Base-by-base conservation (phyloP, 2,329 filamentous ascomycete genomes). In the Rachicladosporium sp. region DNA sequence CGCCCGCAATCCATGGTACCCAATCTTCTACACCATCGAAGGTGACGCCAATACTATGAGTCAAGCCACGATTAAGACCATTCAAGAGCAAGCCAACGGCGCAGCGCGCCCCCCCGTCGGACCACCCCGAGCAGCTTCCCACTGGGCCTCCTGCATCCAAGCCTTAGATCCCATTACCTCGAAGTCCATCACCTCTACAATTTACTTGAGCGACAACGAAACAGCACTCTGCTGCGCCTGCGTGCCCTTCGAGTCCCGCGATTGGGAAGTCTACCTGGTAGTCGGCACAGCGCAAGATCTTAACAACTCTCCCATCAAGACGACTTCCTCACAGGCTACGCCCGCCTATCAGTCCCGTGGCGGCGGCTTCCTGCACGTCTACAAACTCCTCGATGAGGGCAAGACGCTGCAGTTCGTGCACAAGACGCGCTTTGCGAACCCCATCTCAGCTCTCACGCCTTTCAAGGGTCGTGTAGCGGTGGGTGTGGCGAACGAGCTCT, bases 111-210 rank as follows among this genome's bases (percentile, higher is more conserved):
- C 39, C 6, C 35, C 35, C 12, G n/a, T 98, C 57, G 91, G 91
- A 2, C 86, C 95, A 53, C 83, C 91, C 7, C 77, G 80, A 41
- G 87, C 78, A 15, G 78, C 75, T 43, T 82, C 84, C 12, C 82
- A 89, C 48, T 99, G 91, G 91, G 86, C 91, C 31, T 96, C 89
- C 7, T 96, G 88, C 60, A 88, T 99, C 49, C 87, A 85, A 53
- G 75, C 95, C 12, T 73, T 99, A 11, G 91, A 98, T 54, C 88
- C 91, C 0, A 58, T 89, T 19, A 31, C 35, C 13, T 34, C 41
- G 36, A 50, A 54, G 35, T 48, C 47, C 4, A 58, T 93, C 1
- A 60, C 91, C 4, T 79, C 83, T 47, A 87, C 78, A 1, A 68
- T 96, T 32, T 81, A 96, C 43, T 64, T 98, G 0, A 80, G 82